Evolutionary conservation across 352 stramenopile species (phyloP).

Genomic region (Phytophthora pinifolia): DNA sequence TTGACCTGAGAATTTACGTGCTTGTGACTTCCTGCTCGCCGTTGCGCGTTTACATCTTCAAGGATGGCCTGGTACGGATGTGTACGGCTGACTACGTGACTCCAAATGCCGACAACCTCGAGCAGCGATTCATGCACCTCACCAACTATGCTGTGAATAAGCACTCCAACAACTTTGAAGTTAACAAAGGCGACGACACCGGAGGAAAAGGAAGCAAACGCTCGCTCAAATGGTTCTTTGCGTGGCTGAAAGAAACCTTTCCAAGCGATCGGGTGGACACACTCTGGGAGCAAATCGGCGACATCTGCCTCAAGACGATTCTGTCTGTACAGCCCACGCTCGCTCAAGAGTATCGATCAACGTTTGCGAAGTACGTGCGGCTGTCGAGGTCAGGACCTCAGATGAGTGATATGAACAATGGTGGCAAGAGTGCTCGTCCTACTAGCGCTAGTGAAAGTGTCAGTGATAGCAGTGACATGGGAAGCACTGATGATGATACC

Average conservation of each 20-base stretch:
- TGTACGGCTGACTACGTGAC: conserved; percentile 87
- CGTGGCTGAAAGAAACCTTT: conserved; percentile 79
- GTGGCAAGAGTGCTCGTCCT: conserved; percentile 18
- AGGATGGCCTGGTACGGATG: conserved; percentile 91
- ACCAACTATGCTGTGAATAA: conserved; percentile 95
- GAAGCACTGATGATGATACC: conserved; percentile 4
- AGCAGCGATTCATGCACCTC: conserved; percentile 90
- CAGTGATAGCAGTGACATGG: conserved; percentile 4
- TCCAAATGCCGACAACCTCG: conserved; percentile 83
- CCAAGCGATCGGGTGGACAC: conserved; percentile 61
- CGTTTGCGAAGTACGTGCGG: conserved; percentile 82
- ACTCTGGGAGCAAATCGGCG: conserved; percentile 92
- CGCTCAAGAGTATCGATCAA: conserved; percentile 91
- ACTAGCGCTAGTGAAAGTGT: conserved; percentile 17
- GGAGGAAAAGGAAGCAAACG: conserved; percentile 85
- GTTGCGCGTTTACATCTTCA: conserved; percentile 90
- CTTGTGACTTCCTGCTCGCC: conserved; percentile 86
- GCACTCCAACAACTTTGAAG: conserved; percentile 83
- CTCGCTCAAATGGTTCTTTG: conserved; percentile 92
- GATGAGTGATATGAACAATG: conserved; percentile 5
- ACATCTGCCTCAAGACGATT: conserved; percentile 94
- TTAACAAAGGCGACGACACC: conserved; percentile 62
- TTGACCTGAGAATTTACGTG: conserved; percentile 93
- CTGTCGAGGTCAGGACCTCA: conserved; percentile 31
- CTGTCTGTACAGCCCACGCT: conserved; percentile 92